phyloP scores from a whole-genome alignment of 2,329 filamentous ascomycete genomes.

The Pseudocercospora cruenta region DNA sequence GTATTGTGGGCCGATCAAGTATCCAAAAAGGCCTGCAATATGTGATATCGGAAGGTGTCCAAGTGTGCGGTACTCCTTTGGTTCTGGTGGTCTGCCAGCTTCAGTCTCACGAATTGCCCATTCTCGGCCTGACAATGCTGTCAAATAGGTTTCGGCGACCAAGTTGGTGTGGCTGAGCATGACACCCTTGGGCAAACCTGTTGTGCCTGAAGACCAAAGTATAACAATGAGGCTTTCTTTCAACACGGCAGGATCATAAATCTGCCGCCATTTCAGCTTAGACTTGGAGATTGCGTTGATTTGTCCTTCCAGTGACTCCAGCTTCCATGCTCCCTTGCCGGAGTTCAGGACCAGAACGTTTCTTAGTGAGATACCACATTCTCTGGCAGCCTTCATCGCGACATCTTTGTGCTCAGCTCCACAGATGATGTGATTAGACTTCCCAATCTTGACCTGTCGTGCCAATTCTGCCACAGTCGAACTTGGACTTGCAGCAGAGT shows the following conservation, averaged over 20 bases:
- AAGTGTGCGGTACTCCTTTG: conserved; percentile 29
- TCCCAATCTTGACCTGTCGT: conserved; percentile 50
- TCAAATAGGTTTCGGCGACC: conserved; percentile 34
- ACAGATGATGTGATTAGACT: conserved; percentile 49
- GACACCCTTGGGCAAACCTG: conserved; percentile 50
- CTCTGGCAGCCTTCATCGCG: conserved; percentile 54
- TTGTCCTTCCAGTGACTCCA: conserved; percentile 42
- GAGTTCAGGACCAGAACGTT: conserved; percentile 56
- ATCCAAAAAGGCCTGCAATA: conserved; percentile 68
- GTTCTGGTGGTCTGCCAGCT: conserved; percentile 32
- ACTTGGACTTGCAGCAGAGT: conserved; percentile 58
- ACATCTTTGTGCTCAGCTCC: conserved; percentile 55
- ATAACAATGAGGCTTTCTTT: conserved; percentile 50
- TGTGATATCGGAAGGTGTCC: conserved; percentile 90
- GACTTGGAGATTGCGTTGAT: conserved; percentile 39
- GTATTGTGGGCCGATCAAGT: conserved; percentile 42
- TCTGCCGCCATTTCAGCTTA: conserved; percentile 56
- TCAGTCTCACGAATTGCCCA: conserved; percentile 30
- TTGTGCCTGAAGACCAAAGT: conserved; percentile 54
- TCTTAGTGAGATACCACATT: conserved; percentile 49
- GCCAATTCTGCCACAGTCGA: conserved; percentile 57
- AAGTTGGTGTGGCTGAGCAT: conserved; percentile 35
- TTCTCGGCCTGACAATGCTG: conserved; percentile 28
- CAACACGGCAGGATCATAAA: conserved; percentile 56
- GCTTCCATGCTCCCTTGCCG: conserved; percentile 42